Conservation (phyloP, 2,329 filamentous ascomycete genomes). For the Colletotrichum somersetense region DNA sequence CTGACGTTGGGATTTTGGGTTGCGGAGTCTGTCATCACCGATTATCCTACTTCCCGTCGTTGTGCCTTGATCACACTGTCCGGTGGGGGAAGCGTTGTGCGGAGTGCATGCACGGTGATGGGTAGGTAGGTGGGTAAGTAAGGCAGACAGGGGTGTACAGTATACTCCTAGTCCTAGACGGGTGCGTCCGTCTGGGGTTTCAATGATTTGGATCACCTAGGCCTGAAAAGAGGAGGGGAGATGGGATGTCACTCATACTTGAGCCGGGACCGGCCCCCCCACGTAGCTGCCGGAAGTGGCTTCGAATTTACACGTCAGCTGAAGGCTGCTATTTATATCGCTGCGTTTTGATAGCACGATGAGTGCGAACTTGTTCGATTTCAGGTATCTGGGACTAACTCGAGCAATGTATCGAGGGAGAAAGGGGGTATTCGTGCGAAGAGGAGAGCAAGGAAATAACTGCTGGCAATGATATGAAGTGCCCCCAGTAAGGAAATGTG, state of each 20-base stretch:
- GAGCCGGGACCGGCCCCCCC: neutral
- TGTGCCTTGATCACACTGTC: neutral
- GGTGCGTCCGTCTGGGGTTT: neutral
- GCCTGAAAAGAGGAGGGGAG: neutral
- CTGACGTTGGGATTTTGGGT: neutral
- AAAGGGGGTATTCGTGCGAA: conserved; percentile 33
- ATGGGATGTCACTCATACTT: neutral
- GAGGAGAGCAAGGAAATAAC: conserved; percentile 13
- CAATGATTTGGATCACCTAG: neutral
- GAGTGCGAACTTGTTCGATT: neutral
- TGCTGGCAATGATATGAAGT: neutral
- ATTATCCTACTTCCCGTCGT: neutral
- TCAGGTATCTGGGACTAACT: conserved; percentile 11
- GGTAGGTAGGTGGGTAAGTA: neutral
- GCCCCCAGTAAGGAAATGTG: conserved; percentile 1
- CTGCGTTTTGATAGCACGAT: neutral
- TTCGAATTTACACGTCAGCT: neutral
- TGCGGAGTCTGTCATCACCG: neutral
- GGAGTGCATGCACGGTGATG: neutral
- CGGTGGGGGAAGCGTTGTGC: neutral
- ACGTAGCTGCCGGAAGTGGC: neutral
- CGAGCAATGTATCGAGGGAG: conserved; percentile 7
- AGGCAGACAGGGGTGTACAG: conserved; percentile 4
- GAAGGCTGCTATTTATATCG: neutral
- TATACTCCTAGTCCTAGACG: neutral